Evolutionary conservation across 2,329 filamentous ascomycete genomes (phyloP).

Genomic region (Xylariaceae sp.): DNA sequence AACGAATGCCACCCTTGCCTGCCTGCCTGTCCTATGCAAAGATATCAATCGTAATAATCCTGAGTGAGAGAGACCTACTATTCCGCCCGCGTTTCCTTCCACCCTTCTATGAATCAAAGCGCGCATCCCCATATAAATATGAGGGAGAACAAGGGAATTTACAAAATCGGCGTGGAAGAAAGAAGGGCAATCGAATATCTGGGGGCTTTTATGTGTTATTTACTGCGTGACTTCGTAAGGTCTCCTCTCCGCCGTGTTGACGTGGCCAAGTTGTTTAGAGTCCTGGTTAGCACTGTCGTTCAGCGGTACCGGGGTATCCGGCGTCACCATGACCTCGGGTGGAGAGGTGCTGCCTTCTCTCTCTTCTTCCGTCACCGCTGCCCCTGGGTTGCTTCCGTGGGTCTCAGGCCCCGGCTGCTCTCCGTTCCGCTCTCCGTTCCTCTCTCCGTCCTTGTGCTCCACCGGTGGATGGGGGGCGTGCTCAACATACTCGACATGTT

Average conservation of each 20-base stretch:
- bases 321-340: conserved; percentile 52
- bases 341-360: conserved; percentile 32
- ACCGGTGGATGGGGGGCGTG: conserved; percentile 24
- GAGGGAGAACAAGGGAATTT: no score
- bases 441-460: conserved; percentile 4
- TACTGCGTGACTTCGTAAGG: conserved; percentile 41
- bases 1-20: not conserved
- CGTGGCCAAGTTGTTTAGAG: conserved; percentile 48
- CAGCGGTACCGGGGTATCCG: conserved; percentile 48
- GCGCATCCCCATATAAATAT: not conserved
- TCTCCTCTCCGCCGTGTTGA: conserved; percentile 40
- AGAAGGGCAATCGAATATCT: not conserved
- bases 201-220: conserved; percentile 18
- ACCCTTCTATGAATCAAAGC: not conserved
- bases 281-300: conserved; percentile 41
- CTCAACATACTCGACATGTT: conserved; percentile 40
- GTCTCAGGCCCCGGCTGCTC: conserved; percentile 15
- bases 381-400: conserved; percentile 28
- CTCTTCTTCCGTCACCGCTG: conserved; percentile 2
- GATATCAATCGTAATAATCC: not conserved
- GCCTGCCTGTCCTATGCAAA: not conserved
- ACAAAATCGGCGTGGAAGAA: conserved; percentile 11
- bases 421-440: conserved; percentile 16
- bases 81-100: not conserved
- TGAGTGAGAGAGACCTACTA: not conserved